Conservation (phyloP, 164 flowering plant genomes). For the Piper longum region DNA sequence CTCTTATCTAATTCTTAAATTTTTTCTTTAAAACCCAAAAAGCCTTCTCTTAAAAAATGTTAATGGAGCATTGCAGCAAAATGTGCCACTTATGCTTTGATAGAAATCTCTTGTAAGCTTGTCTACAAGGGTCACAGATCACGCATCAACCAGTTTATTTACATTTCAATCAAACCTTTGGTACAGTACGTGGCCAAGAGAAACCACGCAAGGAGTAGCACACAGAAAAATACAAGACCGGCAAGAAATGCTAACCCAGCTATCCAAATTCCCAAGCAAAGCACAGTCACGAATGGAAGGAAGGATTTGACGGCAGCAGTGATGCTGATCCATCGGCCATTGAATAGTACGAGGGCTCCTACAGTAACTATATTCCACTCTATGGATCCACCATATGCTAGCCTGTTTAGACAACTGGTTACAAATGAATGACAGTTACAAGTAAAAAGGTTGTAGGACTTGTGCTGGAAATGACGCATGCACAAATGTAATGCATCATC, state of each 20-base stretch:
- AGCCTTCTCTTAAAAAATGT: too few relatives aligned
- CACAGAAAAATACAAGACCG: constrained; percentile 48
- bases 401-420: constrained; percentile 67
- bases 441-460: constrained; percentile 73
- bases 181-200: constrained; percentile 43
- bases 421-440: constrained; percentile 87
- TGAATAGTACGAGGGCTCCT: constrained; percentile 41
- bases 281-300: constrained; percentile 45
- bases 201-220: constrained; percentile 66
- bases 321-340: constrained; percentile 60
- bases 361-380: constrained; percentile 79
- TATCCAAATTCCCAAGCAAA: constrained; percentile 44
- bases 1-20: too few relatives aligned
- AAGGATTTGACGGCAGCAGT: constrained; percentile 55
- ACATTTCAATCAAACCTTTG: constrained; percentile 40
- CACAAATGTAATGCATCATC: constrained; percentile 59
- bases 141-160: background rate
- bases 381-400: constrained; percentile 55
- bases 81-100: background rate
- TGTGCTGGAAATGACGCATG: constrained; percentile 49
- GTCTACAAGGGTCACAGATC: background rate
- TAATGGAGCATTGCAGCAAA: too few relatives aligned
- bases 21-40: too few relatives aligned
- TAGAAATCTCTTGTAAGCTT: background rate
- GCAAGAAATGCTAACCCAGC: constrained; percentile 77